Base-by-base conservation (phyloP, 768 basidiomycete genomes). In the Phanerodontia chrysosporium region DNA sequence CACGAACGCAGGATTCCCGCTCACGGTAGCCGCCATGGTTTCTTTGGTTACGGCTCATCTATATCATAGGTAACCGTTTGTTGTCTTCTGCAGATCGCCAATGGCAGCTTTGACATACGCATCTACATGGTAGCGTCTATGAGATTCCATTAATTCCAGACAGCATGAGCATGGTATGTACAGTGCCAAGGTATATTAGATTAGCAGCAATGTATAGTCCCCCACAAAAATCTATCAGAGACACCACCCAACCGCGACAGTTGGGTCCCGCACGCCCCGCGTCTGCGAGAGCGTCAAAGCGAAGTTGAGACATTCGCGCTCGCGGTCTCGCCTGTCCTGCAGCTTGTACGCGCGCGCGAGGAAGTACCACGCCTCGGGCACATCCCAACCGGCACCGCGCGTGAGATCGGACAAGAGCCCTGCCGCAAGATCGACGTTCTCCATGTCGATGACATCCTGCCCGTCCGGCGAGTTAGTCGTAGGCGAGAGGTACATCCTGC, bases 331-430 rank as follows among this genome's bases (percentile, higher is more conserved):
- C 52, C 87, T 80, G 1, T 82, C 87, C 66, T 91, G 92, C 64
- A 86, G 68, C 49, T 87, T 85, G 66, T 89, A 89, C 24, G 87
- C 88, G 66, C 87, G 92, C 6, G 87, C 91, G 14, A 98, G 79
- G 70, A 86, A 90, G 71, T 89, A 96, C 96, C 96, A 99, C 25
- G 90, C 95, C 70, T 98, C 96, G 0, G 95, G 84, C 1, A 90
- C 82, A 69, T 97, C 89, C 94, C 95, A 98, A 12, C 89, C 96
- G 0, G 77, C 75, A 0, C 89, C 91, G 42, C 84, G 83, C 0
- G 93, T 91, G 49, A 94, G 68, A 62, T 90, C 84, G 1, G 82
- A 82, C 27, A 98, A 78, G 66, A 95, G 74, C 2, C 89, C 88
- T 3, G 90, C 92, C 0, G 92, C 92, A 39, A 97, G 77, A 67